phyloP scores from a whole-genome alignment of 306 rosid species.

The Vicia faba region DNA sequence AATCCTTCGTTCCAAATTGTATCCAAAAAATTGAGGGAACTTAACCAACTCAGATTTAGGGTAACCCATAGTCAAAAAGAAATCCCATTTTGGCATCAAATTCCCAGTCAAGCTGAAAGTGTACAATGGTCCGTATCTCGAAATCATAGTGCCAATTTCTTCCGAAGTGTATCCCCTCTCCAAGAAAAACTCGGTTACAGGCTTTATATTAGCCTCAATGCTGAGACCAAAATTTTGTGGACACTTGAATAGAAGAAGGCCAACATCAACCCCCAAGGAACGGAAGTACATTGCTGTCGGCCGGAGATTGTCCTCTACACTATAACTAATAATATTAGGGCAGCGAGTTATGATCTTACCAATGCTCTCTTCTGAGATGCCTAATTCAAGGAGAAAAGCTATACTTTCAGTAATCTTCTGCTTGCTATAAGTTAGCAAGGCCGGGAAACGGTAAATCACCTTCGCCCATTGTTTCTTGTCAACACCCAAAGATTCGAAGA shows the following conservation, averaged over 20 bases:
- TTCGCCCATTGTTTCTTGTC: constrained; percentile 93
- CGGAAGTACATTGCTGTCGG: constrained; percentile 77
- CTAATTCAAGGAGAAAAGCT: constrained; percentile 68
- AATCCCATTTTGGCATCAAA: constrained; percentile 82
- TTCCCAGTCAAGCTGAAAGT: constrained; percentile 72
- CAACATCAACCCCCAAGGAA: constrained; percentile 84
- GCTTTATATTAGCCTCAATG: constrained; percentile 77
- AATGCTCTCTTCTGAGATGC: constrained; percentile 66
- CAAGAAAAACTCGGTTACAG: constrained; percentile 73
- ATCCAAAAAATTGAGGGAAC: constrained; percentile 90
- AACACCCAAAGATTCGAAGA: constrained; percentile 77
- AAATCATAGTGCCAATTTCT: constrained; percentile 78
- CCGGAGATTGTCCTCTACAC: constrained; percentile 83
- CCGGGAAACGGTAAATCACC: constrained; percentile 85
- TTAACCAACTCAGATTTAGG: constrained; percentile 69
- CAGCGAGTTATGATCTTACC: constrained; percentile 85
- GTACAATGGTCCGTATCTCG: constrained; percentile 76
- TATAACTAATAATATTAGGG: constrained; percentile 75
- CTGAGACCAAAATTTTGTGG: constrained; percentile 85
- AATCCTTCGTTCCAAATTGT: constrained; percentile 74
- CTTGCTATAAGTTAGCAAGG: constrained; percentile 77
- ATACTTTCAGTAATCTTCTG: constrained; percentile 62
- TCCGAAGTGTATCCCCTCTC: constrained; percentile 69
- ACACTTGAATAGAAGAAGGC: constrained; percentile 60
- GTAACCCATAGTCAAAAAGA: constrained; percentile 74